phyloP scores from a whole-genome alignment of 225 moss, liverwort and hornwort species.

The Thuidium tamariscinum region DNA sequence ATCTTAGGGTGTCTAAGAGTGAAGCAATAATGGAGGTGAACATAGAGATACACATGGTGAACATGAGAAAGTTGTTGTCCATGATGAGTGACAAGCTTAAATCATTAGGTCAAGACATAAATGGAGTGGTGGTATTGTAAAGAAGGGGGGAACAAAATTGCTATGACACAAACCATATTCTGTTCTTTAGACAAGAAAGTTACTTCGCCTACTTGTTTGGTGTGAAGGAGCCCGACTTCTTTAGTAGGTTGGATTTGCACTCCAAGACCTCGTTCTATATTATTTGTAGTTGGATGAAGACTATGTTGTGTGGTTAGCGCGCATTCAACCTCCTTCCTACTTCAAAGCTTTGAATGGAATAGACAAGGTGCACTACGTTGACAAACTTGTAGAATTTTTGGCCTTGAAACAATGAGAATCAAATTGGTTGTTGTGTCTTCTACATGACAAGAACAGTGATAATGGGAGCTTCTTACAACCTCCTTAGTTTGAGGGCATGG shows the following conservation, averaged over 20 bases:
- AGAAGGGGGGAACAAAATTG: conserved; percentile 66
- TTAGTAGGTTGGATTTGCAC: conserved; percentile 55
- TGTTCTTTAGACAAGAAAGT: conserved; percentile 88
- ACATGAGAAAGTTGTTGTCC: conserved; percentile 42
- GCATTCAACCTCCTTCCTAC: conserved; percentile 52
- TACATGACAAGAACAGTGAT: conserved; percentile 67
- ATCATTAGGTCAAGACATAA: neutral
- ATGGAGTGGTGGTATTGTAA: conserved; percentile 45
- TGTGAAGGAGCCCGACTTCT: conserved; percentile 82
- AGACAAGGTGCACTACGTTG: conserved; percentile 55
- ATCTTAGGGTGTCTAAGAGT: neutral
- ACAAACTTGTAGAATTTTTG: conserved; percentile 50
- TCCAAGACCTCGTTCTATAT: conserved; percentile 40
- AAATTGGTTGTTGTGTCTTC: conserved; percentile 34
- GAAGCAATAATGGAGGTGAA: conserved; percentile 31
- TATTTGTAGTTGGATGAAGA: conserved; percentile 53
- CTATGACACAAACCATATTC: conserved; percentile 61
- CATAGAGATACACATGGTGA: conserved; percentile 55
- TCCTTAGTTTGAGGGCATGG: conserved; percentile 62
- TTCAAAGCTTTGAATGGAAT: conserved; percentile 67
- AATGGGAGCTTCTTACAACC: conserved; percentile 72
- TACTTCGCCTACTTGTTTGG: conserved; percentile 93
- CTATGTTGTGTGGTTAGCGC: conserved; percentile 82
- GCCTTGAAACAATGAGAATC: neutral
- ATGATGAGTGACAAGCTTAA: conserved; percentile 30